These are phyloP conservation scores for Syzygium syzygioides DNA, from an alignment of 441 rosid genomes.

Conservation along the genomic window DNA sequence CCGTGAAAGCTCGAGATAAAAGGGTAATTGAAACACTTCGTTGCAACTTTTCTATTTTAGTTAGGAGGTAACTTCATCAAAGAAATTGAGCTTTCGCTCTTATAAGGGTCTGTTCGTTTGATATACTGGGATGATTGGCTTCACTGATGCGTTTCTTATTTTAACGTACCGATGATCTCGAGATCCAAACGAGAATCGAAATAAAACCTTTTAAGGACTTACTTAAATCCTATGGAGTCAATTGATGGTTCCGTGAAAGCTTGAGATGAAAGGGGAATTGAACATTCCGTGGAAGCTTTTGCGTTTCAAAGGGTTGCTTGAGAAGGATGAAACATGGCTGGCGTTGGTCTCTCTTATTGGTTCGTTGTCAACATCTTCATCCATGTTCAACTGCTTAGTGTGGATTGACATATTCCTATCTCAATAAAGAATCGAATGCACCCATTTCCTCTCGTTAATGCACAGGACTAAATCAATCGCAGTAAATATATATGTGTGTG, in stretches of 20 bases:
- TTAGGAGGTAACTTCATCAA: too few relatives aligned
- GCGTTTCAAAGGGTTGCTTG: background rate
- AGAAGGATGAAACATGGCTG: background rate
- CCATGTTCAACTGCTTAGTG: background rate
- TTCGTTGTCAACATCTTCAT: background rate
- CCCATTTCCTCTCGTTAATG: background rate
- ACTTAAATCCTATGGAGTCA: background rate
- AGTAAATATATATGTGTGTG: background rate
- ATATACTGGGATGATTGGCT: too few relatives aligned
- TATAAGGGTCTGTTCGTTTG: too few relatives aligned
- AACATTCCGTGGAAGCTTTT: background rate
- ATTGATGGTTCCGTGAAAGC: background rate
- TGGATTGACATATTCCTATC: background rate
- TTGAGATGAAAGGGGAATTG: background rate
- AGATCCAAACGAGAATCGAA: too few relatives aligned
- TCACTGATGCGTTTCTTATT: too few relatives aligned
- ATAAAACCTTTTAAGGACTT: too few relatives aligned
- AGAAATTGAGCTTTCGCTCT: too few relatives aligned
- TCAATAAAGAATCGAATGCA: background rate
- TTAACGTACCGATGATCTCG: too few relatives aligned
- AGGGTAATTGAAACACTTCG: background rate
- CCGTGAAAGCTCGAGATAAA: background rate
- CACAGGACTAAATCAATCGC: accelerated
- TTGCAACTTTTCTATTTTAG: too few relatives aligned
- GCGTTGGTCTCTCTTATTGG: background rate